These are phyloP conservation scores for Sphaerulina musiva DNA, from an alignment of 2,329 filamentous ascomycete genomes.

Conservation along the genomic window DNA sequence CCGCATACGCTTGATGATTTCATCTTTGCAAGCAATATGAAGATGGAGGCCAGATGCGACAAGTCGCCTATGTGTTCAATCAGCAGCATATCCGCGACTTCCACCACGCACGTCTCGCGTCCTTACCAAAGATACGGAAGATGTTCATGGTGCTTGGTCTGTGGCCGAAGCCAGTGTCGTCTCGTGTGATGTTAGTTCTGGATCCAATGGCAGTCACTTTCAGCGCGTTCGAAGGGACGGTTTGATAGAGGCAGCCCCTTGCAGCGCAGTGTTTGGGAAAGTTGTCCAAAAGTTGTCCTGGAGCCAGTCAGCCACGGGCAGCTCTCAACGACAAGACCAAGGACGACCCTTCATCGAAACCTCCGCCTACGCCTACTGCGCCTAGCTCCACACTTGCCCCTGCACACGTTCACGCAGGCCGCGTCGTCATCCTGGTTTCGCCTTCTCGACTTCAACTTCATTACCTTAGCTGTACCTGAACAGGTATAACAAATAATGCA, in stretches of 20 bases:
- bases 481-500: too few relatives aligned
- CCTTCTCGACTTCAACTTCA: too few relatives aligned
- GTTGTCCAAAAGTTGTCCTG: not conserved
- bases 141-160: constrained; percentile 52
- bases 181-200: constrained; percentile 2
- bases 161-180: constrained; percentile 7
- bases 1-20: constrained; percentile 67
- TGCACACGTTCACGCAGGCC: not conserved
- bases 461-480: too few relatives aligned
- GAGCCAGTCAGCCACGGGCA: not conserved
- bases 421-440: not conserved
- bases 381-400: not conserved
- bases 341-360: not conserved
- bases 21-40: constrained; percentile 97
- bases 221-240: not conserved
- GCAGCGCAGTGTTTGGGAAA: not conserved
- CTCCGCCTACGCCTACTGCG: too few relatives aligned
- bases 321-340: not conserved
- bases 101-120: constrained; percentile 3
- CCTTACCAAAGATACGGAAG: constrained; percentile 60
- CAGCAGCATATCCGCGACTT: constrained; percentile 12
- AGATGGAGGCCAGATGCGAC: constrained; percentile 87
- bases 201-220: not conserved
- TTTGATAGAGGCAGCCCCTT: not conserved
- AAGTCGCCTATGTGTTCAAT: constrained; percentile 66